phyloP scores from a whole-genome alignment of 202 grass and related monocot genomes.

The Eragrostis tef region DNA sequence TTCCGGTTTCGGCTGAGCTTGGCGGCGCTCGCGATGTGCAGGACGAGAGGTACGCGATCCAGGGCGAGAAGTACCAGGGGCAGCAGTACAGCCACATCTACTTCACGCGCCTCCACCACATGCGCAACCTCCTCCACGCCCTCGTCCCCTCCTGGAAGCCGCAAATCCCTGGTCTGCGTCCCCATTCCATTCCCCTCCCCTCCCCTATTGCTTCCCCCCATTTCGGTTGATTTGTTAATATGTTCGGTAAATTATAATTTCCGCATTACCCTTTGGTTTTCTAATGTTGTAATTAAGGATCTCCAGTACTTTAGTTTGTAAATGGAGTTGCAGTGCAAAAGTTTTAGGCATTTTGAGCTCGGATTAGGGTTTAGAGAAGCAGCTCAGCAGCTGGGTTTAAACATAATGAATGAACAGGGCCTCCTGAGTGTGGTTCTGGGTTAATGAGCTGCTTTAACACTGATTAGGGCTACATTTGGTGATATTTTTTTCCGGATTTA shows the following conservation, averaged over 20 bases:
- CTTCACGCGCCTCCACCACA: constrained; percentile 85
- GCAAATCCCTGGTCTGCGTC: constrained; percentile 53
- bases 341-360: background rate
- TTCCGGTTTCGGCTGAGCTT: constrained; percentile 14
- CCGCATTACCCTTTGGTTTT: background rate
- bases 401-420: background rate
- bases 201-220: background rate
- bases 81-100: constrained; percentile 99
- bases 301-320: background rate
- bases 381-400: background rate
- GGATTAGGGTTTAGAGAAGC: background rate
- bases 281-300: background rate
- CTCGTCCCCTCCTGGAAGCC: constrained; percentile 80
- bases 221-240: background rate
- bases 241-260: constrained; percentile 26
- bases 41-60: constrained; percentile 87
- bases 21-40: constrained; percentile 33
- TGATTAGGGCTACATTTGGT: constrained; percentile 1
- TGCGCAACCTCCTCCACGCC: constrained; percentile 71
- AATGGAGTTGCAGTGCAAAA: background rate
- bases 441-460: background rate
- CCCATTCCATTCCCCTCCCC: background rate
- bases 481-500: background rate
- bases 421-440: background rate
- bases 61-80: constrained; percentile 83